Base-by-base conservation (phyloP, 2,329 filamentous ascomycete species). In the Chaetomium strumarium region DNA sequence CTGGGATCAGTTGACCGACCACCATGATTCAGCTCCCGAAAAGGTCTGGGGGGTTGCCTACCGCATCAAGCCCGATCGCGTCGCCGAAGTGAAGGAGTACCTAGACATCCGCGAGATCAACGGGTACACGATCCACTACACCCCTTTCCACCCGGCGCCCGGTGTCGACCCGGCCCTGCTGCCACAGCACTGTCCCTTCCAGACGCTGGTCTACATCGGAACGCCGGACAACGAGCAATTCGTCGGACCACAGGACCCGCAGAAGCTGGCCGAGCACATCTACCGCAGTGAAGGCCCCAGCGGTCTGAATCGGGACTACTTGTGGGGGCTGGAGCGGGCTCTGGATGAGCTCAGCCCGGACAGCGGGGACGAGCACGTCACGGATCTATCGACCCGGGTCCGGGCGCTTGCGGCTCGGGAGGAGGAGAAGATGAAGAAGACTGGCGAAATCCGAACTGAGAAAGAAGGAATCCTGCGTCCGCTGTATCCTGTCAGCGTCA, bases 31-130 rank as follows among this genome's bases (percentile, higher is more conserved):
- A 30, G 80, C 77, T 29, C 80, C 78, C 52, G 80, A 81, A 49
- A 77, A 72, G 62, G 90, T 96, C 62, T 97, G 91, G 91, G 93
- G 93, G 53, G 88, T 89, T 14, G 93, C 92, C 58, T 95, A 96
- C 73, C 87, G 92, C 65, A 92, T 96, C 69, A 76, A 79, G 29
- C 70, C 84, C 7, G 75, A 80, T 2, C 79, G 84, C 60, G 90
- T 95, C 19, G 78, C 83, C 55, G 85, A 92, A 71, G 92, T 96
- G 4, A 85, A 88, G 61, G 79, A 71, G 53, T 96, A 96, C 68
- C 87, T 99, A 44, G 91, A 97, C 69, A 92, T 96, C 59, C 85
- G 93, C 42, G 93, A 99, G 71, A 96, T 97, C 66, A 96, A 97
- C 72, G 93, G 93, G 24, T 99, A 99, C 71, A 88, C 85, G 49